Conservation (phyloP, 768 basidiomycete genomes). For the Hirschioporus abietinus region DNA sequence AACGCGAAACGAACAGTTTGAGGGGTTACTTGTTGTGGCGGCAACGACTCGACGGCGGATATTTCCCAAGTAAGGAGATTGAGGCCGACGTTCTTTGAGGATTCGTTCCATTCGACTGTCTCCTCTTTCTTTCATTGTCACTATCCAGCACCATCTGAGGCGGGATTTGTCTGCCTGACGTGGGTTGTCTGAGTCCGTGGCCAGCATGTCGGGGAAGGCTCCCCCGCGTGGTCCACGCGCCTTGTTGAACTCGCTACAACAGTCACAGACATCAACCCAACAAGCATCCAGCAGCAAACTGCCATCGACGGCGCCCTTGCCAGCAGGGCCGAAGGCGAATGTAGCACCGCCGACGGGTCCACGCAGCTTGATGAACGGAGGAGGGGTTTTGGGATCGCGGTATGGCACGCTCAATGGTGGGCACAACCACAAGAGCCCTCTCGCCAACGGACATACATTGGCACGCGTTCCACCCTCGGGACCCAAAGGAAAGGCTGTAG, state of each 20-base stretch:
- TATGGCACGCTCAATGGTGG: constrained; percentile 20
- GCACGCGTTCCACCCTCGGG: neutral
- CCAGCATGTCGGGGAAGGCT: constrained; percentile 67
- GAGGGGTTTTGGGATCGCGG: constrained; percentile 3
- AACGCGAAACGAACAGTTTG: neutral
- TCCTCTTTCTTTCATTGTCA: neutral
- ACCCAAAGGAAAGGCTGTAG: neutral
- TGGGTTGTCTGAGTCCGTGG: neutral
- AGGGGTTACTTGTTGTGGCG: neutral
- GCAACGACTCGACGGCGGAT: neutral
- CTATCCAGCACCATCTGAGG: neutral
- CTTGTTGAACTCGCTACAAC: constrained; percentile 45
- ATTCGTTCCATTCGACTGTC: neutral
- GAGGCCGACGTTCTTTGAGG: neutral
- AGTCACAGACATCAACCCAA: constrained; percentile 18
- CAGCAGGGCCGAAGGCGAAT: constrained; percentile 32
- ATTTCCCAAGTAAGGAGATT: neutral
- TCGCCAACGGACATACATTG: constrained; percentile 36
- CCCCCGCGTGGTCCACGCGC: constrained; percentile 74
- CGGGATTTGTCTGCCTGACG: neutral
- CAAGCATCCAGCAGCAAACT: constrained; percentile 11
- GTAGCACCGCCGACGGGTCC: constrained; percentile 62
- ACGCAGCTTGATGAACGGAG: constrained; percentile 46
- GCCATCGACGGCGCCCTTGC: constrained; percentile 20
- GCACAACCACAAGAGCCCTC: constrained; percentile 33